These are phyloP conservation scores for Dactylellina parvicollis DNA, from an alignment of 2,329 filamentous ascomycete species.

Conservation along the genomic window DNA sequence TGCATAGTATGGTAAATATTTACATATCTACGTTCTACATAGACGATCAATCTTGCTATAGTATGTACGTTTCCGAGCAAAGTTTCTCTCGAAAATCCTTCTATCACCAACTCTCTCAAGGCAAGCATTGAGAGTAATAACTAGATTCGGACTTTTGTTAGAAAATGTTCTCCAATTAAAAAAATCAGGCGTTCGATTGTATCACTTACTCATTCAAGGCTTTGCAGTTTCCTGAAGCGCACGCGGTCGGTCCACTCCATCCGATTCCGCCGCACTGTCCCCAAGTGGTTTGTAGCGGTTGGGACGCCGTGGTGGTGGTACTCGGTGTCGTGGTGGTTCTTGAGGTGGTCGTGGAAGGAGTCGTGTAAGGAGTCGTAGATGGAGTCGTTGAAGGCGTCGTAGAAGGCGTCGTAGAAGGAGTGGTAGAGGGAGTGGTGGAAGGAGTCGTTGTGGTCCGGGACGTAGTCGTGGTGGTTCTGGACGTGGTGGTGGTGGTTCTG, in stretches of 20 bases:
- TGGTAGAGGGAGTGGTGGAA: not conserved
- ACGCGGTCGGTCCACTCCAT: slow-evolving; percentile 35
- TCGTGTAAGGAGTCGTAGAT: slow-evolving; percentile 3
- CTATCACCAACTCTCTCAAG: not conserved
- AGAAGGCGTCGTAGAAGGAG: slow-evolving; percentile 5
- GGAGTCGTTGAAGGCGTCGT: not conserved
- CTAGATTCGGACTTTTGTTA: slow-evolving; percentile 10
- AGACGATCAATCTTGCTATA: not conserved
- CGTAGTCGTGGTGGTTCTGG: slow-evolving; percentile 7
- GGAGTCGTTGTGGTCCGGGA: not conserved
- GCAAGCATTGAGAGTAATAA: slow-evolving; percentile 41
- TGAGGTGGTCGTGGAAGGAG: not conserved
- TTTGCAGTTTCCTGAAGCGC: slow-evolving; percentile 20
- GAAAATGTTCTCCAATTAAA: not conserved
- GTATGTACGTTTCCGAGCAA: too few relatives aligned
- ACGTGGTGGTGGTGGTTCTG: not conserved
- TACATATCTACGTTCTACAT: slow-evolving; percentile 23
- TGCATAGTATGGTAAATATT: slow-evolving; percentile 37
- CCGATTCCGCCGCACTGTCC: slow-evolving; percentile 35
- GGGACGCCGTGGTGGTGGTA: slow-evolving; percentile 10
- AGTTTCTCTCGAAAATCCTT: too few relatives aligned
- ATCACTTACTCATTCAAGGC: slow-evolving; percentile 26
- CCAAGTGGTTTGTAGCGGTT: slow-evolving; percentile 7
- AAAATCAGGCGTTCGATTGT: not conserved
- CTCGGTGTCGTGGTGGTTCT: slow-evolving; percentile 11